Percentiles rank a stretch among this genome's conserved stretches.
Conservation (phyloP, 179 eudicot species). For the Drosera spatulata region DNA sequence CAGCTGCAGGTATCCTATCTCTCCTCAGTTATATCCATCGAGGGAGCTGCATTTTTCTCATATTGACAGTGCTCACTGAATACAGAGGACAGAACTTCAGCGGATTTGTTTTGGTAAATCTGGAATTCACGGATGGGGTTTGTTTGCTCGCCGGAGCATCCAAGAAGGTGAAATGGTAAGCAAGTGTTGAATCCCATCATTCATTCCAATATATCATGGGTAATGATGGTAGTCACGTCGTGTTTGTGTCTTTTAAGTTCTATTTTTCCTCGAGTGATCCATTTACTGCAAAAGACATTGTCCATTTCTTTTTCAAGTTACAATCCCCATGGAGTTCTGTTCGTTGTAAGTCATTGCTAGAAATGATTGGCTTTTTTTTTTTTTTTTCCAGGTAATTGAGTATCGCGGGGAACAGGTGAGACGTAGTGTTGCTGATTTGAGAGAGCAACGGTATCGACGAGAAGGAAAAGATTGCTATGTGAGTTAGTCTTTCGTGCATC, state of each 20-base stretch:
- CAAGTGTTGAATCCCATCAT: too few relatives aligned
- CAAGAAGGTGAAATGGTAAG: slow-evolving; percentile 98
- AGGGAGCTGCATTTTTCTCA: not conserved
- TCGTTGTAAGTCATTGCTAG: too few relatives aligned
- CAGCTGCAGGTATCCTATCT: slow-evolving; percentile 41
- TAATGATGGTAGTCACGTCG: too few relatives aligned
- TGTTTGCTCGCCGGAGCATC: slow-evolving; percentile 78
- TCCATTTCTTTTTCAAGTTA: too few relatives aligned
- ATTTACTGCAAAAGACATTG: too few relatives aligned
- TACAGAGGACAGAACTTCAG: slow-evolving; percentile 58
- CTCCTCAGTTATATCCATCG: not conserved
- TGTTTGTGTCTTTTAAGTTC: too few relatives aligned
- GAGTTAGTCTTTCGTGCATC: slow-evolving; percentile 20
- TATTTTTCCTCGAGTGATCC: too few relatives aligned
- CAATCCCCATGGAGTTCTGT: too few relatives aligned
- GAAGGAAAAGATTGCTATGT: slow-evolving; percentile 99
- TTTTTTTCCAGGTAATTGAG: slow-evolving; percentile 61
- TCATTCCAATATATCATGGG: too few relatives aligned
- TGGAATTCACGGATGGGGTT: slow-evolving; percentile 98
- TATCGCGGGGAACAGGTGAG: slow-evolving; percentile 98
- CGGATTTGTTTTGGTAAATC: slow-evolving; percentile 91
- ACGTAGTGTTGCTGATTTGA: slow-evolving; percentile 84
- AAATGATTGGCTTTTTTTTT: slow-evolving; percentile 5
- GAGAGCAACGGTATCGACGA: slow-evolving; percentile 62
- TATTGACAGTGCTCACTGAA: slow-evolving; percentile 6